phyloP scores from a whole-genome alignment of 768 basidiomycete genomes.

The Rhizopogon sp. region DNA sequence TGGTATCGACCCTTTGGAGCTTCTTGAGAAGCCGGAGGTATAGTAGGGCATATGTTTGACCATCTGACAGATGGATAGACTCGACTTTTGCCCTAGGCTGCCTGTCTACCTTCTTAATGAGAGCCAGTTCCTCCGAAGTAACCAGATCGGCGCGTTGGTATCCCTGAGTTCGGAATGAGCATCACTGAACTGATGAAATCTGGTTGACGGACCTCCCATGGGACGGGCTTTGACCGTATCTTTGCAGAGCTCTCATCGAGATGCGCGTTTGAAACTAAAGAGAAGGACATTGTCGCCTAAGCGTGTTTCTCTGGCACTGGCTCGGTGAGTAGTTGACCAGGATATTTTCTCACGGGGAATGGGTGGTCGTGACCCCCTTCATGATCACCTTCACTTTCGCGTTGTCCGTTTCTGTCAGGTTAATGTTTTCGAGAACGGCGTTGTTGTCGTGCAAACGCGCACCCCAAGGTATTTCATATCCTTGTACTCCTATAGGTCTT shows the following conservation, averaged over 20 bases:
- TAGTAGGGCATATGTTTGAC: conserved; percentile 75
- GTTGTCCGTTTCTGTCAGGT: neutral
- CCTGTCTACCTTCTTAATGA: conserved; percentile 88
- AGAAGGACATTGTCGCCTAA: conserved; percentile 54
- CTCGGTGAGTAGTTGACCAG: neutral
- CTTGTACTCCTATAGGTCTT: too few relatives aligned
- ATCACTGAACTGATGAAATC: neutral
- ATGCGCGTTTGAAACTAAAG: conserved; percentile 75
- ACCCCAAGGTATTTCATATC: conserved; percentile 19
- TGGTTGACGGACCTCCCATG: conserved; percentile 78
- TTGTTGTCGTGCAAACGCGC: conserved; percentile 27
- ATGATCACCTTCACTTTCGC: neutral
- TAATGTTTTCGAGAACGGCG: conserved; percentile 31
- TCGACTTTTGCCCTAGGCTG: conserved; percentile 72
- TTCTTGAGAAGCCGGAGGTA: conserved; percentile 89
- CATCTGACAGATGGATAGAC: conserved; percentile 77
- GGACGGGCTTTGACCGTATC: conserved; percentile 85
- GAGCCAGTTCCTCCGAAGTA: conserved; percentile 77
- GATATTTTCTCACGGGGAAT: neutral
- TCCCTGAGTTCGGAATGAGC: conserved; percentile 47
- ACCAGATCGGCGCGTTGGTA: conserved; percentile 93
- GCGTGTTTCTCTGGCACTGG: too few relatives aligned
- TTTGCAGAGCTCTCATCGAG: conserved; percentile 86
- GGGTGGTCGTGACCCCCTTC: conserved; percentile 2
- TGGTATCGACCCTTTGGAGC: conserved; percentile 78